Evolutionary conservation across 495 filamentous ascomycete species (phyloP).

Genomic region (Aspergillus bertholletiae): DNA sequence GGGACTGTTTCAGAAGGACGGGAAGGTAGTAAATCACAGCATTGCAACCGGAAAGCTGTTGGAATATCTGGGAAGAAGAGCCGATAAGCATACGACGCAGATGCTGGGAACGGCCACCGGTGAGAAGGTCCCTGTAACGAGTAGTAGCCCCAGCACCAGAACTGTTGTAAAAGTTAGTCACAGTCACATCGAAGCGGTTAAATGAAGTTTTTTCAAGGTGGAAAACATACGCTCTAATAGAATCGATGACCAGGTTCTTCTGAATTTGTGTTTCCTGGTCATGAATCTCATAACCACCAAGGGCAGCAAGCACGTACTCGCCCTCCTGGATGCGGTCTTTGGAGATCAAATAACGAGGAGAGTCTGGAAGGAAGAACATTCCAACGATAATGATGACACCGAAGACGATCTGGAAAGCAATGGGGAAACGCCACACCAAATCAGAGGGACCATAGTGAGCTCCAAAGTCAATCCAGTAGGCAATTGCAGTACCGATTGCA

Average conservation of each 20-base stretch:
- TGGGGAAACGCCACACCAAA: slow-evolving; percentile 76
- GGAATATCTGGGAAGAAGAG: slow-evolving; percentile 70
- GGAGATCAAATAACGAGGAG: slow-evolving; percentile 70
- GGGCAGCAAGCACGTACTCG: slow-evolving; percentile 64
- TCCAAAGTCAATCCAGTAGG: slow-evolving; percentile 86
- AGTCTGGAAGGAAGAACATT: slow-evolving; percentile 70
- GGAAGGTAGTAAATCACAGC: slow-evolving; percentile 87
- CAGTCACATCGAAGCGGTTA: background rate
- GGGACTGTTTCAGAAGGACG: slow-evolving; percentile 66
- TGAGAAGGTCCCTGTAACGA: slow-evolving; percentile 37
- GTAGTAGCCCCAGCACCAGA: slow-evolving; percentile 35
- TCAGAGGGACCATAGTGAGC: slow-evolving; percentile 62
- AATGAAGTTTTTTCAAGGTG: background rate
- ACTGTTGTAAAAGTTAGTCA: slow-evolving; percentile 6
- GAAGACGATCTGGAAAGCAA: slow-evolving; percentile 78
- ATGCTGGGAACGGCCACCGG: slow-evolving; percentile 42
- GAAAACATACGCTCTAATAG: slow-evolving; percentile 62
- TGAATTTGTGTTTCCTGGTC: slow-evolving; percentile 55
- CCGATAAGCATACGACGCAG: slow-evolving; percentile 49
- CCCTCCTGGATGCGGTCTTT: slow-evolving; percentile 67
- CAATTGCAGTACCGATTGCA: slow-evolving; percentile 70
- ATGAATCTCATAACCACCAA: slow-evolving; percentile 57
- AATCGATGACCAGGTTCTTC: slow-evolving; percentile 69
- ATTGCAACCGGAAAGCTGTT: slow-evolving; percentile 75
- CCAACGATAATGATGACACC: slow-evolving; percentile 60